Conservation (phyloP, 306 rosid genomes). For the Albizia julibrissin region DNA sequence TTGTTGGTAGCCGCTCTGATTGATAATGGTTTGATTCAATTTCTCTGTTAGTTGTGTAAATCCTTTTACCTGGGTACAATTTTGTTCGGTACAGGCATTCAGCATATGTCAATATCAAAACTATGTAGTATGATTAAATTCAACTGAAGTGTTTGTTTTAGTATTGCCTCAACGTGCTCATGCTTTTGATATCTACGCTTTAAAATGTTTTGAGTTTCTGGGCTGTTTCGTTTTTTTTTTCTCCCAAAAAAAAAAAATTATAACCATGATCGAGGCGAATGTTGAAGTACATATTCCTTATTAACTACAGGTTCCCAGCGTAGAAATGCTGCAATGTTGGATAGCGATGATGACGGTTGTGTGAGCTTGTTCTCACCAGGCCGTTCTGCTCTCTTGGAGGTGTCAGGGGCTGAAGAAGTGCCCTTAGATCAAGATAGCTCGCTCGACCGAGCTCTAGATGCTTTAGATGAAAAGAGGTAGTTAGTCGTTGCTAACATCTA, state of each 20-base stretch:
- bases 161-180: background rate
- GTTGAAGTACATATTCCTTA: background rate
- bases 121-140: background rate
- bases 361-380: constrained; percentile 76
- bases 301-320: constrained; percentile 68
- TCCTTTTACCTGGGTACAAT: background rate
- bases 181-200: background rate
- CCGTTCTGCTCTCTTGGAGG: constrained; percentile 62
- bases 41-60: background rate
- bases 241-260: background rate
- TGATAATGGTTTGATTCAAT: constrained; percentile 2
- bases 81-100: background rate
- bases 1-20: background rate
- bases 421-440: constrained; percentile 64
- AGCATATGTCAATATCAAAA: background rate
- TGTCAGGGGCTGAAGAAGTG: constrained; percentile 60
- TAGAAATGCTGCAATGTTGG: constrained; percentile 64
- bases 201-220: background rate
- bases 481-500: background rate
- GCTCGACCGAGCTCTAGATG: constrained; percentile 90
- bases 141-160: background rate
- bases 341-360: constrained; percentile 86
- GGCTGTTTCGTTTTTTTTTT: background rate
- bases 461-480: constrained; percentile 84
- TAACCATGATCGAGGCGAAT: background rate